A percentile compares a stretch with the other conserved stretches of the same genome.
Evolutionary conservation across 768 basidiomycete species (phyloP).

Genomic region (Suillus fuscotomentosus): DNA sequence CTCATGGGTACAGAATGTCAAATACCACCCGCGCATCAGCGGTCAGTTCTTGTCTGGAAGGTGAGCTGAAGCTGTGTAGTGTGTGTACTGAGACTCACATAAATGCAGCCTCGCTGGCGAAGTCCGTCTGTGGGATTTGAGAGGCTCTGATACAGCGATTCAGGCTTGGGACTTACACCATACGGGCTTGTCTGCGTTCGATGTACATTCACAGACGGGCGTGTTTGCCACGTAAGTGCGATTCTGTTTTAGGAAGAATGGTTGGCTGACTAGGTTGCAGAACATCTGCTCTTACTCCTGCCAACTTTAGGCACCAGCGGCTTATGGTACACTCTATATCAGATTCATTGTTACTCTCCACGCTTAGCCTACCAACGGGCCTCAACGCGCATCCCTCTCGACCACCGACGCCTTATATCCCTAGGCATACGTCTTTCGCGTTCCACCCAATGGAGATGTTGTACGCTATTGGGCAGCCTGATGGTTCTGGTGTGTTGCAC

Average conservation of each 20-base stretch:
- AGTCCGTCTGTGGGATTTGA: constrained; percentile 89
- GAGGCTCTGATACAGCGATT: constrained; percentile 57
- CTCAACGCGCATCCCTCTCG: constrained; percentile 55
- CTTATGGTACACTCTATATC: constrained; percentile 59
- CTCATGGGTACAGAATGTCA: constrained; percentile 90
- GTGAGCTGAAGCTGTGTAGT: constrained; percentile 39
- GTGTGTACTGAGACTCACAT: background rate
- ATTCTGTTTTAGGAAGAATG: background rate
- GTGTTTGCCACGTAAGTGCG: constrained; percentile 81
- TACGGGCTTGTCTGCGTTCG: constrained; percentile 78
- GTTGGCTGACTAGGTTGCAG: constrained; percentile 29
- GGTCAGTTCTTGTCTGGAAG: constrained; percentile 83
- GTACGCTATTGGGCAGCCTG: constrained; percentile 68
- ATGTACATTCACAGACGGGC: constrained; percentile 78
- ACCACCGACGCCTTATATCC: constrained; percentile 57
- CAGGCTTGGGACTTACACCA: constrained; percentile 65
- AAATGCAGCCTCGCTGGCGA: constrained; percentile 76
- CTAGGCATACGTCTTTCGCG: constrained; percentile 58
- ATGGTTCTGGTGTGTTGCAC: constrained; percentile 52
- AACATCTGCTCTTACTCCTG: constrained; percentile 56
- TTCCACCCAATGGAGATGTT: constrained; percentile 92
- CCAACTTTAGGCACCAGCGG: constrained; percentile 67
- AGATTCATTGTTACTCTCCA: constrained; percentile 34
- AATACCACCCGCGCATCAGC: constrained; percentile 70
- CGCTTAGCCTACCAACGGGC: constrained; percentile 52